These are phyloP conservation scores for Mycena maculata DNA, from an alignment of 768 basidiomycete species.

Conservation along the genomic window DNA sequence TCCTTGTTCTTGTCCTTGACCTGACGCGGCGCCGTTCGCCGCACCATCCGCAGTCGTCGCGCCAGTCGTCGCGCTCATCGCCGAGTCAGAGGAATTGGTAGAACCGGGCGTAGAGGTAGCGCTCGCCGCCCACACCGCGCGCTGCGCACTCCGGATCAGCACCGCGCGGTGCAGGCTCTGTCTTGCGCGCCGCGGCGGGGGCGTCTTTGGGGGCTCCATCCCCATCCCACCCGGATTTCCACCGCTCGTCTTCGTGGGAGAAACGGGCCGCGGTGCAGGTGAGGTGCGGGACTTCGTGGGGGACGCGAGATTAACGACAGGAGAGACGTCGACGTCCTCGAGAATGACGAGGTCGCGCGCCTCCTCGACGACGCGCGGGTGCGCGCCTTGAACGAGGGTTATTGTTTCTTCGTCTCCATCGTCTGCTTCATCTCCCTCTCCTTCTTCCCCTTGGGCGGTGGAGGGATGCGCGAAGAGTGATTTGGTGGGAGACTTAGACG, in stretches of 20 bases:
- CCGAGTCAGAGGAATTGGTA: neutral
- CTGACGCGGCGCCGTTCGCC: neutral
- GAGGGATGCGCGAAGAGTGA: no score
- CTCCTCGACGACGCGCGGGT: constrained; percentile 77
- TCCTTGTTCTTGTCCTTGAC: neutral
- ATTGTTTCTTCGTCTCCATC: constrained; percentile 61
- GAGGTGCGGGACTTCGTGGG: no score
- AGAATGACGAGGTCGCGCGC: constrained; percentile 78
- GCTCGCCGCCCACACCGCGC: constrained; percentile 60
- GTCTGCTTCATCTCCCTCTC: constrained; percentile 40
- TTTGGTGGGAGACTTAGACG: no score
- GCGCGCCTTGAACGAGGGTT: constrained; percentile 72
- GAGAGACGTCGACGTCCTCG: constrained; percentile 64
- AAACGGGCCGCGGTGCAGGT: no score
- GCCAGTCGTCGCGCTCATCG: no score
- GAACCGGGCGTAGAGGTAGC: neutral
- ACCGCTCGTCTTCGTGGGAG: no score
- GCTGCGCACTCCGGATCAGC: constrained; percentile 75
- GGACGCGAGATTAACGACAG: no score
- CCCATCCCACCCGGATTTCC: no score
- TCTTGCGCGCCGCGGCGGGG: no score
- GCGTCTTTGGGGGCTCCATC: constrained; percentile 40
- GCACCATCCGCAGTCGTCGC: neutral
- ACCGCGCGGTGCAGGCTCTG: constrained; percentile 76
- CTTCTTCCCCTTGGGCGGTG: no score